Conservation (phyloP, 768 basidiomycete species). For the Tephrocybe sp. region DNA sequence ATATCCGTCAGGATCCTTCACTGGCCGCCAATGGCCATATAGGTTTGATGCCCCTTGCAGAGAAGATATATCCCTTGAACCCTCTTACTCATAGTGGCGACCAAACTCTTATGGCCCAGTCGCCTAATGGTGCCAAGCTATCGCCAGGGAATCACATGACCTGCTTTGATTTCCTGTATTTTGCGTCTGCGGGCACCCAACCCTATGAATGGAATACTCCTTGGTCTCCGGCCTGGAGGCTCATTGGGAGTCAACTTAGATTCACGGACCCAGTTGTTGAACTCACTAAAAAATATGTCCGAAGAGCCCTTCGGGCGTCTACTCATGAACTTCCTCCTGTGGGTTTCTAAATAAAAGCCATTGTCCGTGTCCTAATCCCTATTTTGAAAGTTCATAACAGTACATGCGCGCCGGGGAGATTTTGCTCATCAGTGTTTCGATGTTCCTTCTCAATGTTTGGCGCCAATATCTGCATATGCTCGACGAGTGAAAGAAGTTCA, state of each 20-base stretch:
- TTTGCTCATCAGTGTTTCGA: conserved; percentile 33
- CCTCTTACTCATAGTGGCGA: conserved; percentile 19
- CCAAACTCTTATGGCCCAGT: conserved; percentile 20
- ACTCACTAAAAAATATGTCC: conserved; percentile 31
- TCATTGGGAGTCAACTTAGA: conserved; percentile 32
- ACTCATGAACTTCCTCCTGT: conserved; percentile 30
- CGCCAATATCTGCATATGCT: conserved; percentile 34
- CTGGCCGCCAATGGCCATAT: conserved; percentile 22
- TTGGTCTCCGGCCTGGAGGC: conserved; percentile 42
- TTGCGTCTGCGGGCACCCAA: conserved; percentile 25
- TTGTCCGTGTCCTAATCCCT: not conserved
- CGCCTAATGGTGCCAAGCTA: conserved; percentile 22
- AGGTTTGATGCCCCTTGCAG: conserved; percentile 26
- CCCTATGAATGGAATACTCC: conserved; percentile 31
- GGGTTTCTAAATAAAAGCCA: conserved; percentile 4
- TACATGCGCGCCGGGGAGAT: conserved; percentile 47
- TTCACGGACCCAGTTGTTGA: conserved; percentile 29
- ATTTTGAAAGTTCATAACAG: conserved; percentile 36
- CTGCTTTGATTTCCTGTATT: conserved; percentile 33
- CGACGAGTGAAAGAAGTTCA: conserved; percentile 34
- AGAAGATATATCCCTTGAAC: conserved; percentile 24
- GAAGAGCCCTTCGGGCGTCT: conserved; percentile 24
- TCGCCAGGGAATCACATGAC: conserved; percentile 27
- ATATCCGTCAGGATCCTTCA: conserved; percentile 20
- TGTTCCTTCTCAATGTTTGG: conserved; percentile 32